A percentile compares a stretch with the other conserved stretches of the same genome.
Evolutionary conservation across 2,329 filamentous ascomycete species (phyloP).

Genomic region (Tolypocladium guangdongense): DNA sequence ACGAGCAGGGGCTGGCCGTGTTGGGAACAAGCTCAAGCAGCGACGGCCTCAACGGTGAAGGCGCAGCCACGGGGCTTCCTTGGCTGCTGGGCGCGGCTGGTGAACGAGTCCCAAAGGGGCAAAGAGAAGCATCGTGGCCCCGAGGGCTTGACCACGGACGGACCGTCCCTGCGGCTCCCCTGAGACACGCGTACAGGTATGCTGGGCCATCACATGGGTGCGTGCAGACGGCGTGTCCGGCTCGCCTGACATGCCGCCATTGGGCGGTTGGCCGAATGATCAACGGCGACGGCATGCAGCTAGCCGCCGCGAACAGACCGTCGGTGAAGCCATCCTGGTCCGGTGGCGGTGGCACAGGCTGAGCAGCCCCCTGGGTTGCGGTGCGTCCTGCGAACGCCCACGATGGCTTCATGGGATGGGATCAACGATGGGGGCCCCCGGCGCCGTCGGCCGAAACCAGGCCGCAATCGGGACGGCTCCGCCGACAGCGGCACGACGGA

Average conservation of each 20-base stretch:
- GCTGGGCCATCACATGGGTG: conserved; percentile 2
- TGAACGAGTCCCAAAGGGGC: not conserved
- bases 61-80: not conserved
- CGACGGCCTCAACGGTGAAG: not conserved
- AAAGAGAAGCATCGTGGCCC: not conserved
- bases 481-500: not conserved
- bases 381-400: not conserved
- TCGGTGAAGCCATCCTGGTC: conserved; percentile 9
- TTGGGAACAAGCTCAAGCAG: not conserved
- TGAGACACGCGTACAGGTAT: too few species aligned
- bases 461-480: not conserved
- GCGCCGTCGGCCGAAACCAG: not conserved
- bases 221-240: not conserved
- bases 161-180: conserved; percentile 4
- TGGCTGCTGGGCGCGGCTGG: not conserved
- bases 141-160: not conserved
- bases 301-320: conserved; percentile 10
- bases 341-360: conserved; percentile 3
- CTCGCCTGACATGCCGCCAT: conserved; percentile 2
- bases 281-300: conserved; percentile 7
- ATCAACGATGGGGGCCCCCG: not conserved
- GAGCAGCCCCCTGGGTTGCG: not conserved
- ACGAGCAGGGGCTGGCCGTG: not conserved
- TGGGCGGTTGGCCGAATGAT: conserved; percentile 9
- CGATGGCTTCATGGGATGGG: conserved; percentile 1